These are phyloP conservation scores for Macrolepiota albuminosa DNA, from an alignment of 768 basidiomycete genomes.

Conservation along the genomic window DNA sequence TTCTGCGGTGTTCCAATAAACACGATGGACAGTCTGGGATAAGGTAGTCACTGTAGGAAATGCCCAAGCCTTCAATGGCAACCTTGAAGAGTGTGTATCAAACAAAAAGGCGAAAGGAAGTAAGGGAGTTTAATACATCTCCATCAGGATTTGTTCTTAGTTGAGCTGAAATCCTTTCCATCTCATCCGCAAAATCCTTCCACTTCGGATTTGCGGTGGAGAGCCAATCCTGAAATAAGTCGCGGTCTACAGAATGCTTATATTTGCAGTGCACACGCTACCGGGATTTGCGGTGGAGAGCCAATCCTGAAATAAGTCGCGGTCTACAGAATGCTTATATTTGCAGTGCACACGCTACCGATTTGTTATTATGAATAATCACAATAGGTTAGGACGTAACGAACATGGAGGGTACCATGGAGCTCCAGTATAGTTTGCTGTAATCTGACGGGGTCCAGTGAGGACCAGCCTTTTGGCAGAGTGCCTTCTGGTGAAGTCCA, in stretches of 20 bases:
- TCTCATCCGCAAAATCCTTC: slow-evolving; percentile 62
- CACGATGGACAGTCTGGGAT: slow-evolving; percentile 79
- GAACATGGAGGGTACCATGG: slow-evolving; percentile 83
- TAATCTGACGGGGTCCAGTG: slow-evolving; percentile 33
- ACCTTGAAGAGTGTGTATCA: slow-evolving; percentile 41
- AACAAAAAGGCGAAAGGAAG: not conserved
- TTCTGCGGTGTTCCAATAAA: slow-evolving; percentile 46
- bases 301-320: slow-evolving; percentile 69
- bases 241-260: slow-evolving; percentile 64
- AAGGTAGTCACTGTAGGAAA: slow-evolving; percentile 71
- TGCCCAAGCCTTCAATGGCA: slow-evolving; percentile 63
- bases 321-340: slow-evolving; percentile 61
- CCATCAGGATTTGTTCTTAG: slow-evolving; percentile 90
- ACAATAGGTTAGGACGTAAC: not conserved
- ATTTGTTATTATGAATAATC: not conserved
- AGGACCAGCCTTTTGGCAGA: slow-evolving; percentile 28
- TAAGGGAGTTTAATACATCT: slow-evolving; percentile 51
- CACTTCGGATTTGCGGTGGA: slow-evolving; percentile 74
- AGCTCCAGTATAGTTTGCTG: slow-evolving; percentile 64
- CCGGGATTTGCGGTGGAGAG: slow-evolving; percentile 65
- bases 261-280: slow-evolving; percentile 75
- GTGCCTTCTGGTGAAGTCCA: slow-evolving; percentile 84
- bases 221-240: slow-evolving; percentile 70
- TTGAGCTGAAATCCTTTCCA: slow-evolving; percentile 51
- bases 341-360: slow-evolving; percentile 74